Conservation (phyloP, 2,329 filamentous ascomycete genomes). For the Neopestalotiopsis rosae region DNA sequence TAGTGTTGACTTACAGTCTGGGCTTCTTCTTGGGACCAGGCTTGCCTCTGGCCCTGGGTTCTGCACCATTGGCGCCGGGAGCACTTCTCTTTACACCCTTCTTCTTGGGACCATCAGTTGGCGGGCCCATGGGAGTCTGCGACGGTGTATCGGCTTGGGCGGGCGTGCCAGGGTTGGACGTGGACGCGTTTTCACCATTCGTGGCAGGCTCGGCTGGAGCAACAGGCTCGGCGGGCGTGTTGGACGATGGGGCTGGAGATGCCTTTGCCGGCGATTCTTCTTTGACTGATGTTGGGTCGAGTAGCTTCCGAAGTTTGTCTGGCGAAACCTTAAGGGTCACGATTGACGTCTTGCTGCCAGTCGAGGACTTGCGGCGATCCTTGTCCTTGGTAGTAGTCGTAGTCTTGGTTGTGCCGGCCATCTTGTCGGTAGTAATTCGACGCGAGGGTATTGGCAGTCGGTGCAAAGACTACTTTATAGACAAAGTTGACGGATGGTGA, state of each 20-base stretch:
- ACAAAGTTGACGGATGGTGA: slow-evolving; percentile 15
- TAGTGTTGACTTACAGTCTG: slow-evolving; percentile 73
- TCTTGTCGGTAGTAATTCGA: slow-evolving; percentile 26
- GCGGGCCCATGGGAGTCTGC: slow-evolving; percentile 63
- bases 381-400: slow-evolving; percentile 47
- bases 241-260: slow-evolving; percentile 51
- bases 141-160: slow-evolving; percentile 60
- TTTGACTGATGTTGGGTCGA: slow-evolving; percentile 49
- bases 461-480: slow-evolving; percentile 6
- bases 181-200: slow-evolving; percentile 61
- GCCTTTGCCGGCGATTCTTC: slow-evolving; percentile 52
- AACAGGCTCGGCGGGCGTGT: slow-evolving; percentile 39
- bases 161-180: slow-evolving; percentile 66
- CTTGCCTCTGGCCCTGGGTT: slow-evolving; percentile 77
- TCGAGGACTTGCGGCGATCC: slow-evolving; percentile 48
- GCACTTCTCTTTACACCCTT: slow-evolving; percentile 77
- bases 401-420: slow-evolving; percentile 43
- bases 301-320: slow-evolving; percentile 54
- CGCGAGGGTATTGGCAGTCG: background rate
- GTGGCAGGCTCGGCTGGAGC: slow-evolving; percentile 40
- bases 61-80: slow-evolving; percentile 63
- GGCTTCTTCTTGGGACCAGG: slow-evolving; percentile 97
- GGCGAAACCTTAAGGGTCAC: slow-evolving; percentile 59
- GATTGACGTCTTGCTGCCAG: slow-evolving; percentile 37
- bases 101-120: slow-evolving; percentile 70